Percentiles rank a stretch among this genome's conserved stretches.
phyloP scores from a whole-genome alignment of 2,329 filamentous ascomycete species.

The Microdochium bolleyi region DNA sequence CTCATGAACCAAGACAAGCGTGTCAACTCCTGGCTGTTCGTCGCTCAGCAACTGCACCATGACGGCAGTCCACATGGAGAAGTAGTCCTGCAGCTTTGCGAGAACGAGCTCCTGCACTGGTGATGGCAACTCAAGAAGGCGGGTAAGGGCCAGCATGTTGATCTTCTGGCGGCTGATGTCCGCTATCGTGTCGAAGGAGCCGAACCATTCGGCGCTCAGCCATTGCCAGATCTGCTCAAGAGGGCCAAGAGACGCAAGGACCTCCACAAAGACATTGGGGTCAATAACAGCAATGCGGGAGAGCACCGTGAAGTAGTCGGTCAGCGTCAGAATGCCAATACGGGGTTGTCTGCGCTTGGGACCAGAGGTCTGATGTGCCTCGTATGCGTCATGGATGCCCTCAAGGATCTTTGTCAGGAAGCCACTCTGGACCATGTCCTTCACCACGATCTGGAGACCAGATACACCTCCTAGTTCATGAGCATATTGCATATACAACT shows the following conservation, averaged over 20 bases:
- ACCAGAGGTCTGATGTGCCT: slow-evolving; percentile 73
- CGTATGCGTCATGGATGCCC: slow-evolving; percentile 59
- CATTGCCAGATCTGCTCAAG: slow-evolving; percentile 49
- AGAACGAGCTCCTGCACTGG: slow-evolving; percentile 51
- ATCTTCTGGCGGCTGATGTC: slow-evolving; percentile 61
- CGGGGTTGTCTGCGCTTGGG: slow-evolving; percentile 63
- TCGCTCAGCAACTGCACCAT: slow-evolving; percentile 56
- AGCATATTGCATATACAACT: slow-evolving; percentile 57
- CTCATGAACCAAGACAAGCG: slow-evolving; percentile 36
- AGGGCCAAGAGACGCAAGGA: slow-evolving; percentile 38
- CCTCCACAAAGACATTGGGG: slow-evolving; percentile 57
- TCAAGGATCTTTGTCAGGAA: slow-evolving; percentile 57
- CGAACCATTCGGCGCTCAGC: slow-evolving; percentile 59
- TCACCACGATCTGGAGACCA: slow-evolving; percentile 55
- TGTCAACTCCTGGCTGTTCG: slow-evolving; percentile 38
- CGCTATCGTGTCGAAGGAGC: slow-evolving; percentile 59
- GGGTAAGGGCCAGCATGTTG: slow-evolving; percentile 63
- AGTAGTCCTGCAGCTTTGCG: slow-evolving; percentile 60
- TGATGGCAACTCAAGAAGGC: slow-evolving; percentile 57
- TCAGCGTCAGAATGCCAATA: slow-evolving; percentile 68
- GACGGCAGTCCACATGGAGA: slow-evolving; percentile 68
- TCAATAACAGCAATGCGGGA: slow-evolving; percentile 70
- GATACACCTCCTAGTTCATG: slow-evolving; percentile 51
- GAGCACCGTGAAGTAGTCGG: slow-evolving; percentile 79
- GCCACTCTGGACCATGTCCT: slow-evolving; percentile 56